Percentiles rank a stretch among this genome's conserved stretches.
These are phyloP conservation scores for Xerocomus brunneocitrinus DNA, from an alignment of 768 basidiomycete species.

Conservation along the genomic window DNA sequence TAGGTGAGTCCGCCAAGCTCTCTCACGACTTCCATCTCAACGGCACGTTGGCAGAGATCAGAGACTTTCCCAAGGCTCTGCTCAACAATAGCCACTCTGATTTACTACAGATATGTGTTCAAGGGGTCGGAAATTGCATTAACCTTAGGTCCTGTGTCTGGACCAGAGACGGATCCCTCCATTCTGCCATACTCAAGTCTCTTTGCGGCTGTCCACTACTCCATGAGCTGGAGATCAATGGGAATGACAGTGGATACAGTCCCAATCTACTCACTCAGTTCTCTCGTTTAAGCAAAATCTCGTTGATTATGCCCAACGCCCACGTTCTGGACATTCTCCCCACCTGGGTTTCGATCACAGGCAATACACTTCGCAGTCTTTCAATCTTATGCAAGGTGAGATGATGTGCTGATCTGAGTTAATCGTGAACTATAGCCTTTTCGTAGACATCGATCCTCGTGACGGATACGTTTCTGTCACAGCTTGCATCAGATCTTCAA, in stretches of 20 bases:
- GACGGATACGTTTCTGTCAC: slow-evolving; percentile 51
- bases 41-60: slow-evolving; percentile 46
- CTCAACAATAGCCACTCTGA: slow-evolving; percentile 28
- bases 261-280: slow-evolving; percentile 49
- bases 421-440: not conserved
- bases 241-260: slow-evolving; percentile 47
- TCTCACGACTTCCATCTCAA: slow-evolving; percentile 1
- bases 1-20: slow-evolving; percentile 43
- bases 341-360: slow-evolving; percentile 46
- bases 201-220: slow-evolving; percentile 42
- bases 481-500: slow-evolving; percentile 45
- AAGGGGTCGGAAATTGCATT: slow-evolving; percentile 55
- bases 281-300: slow-evolving; percentile 48
- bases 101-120: slow-evolving; percentile 38
- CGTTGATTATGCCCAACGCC: slow-evolving; percentile 70
- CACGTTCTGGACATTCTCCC: slow-evolving; percentile 47
- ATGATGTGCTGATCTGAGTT: not conserved
- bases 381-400: slow-evolving; percentile 68
- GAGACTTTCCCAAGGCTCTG: slow-evolving; percentile 64
- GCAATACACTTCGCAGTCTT: slow-evolving; percentile 47
- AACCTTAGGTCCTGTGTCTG: slow-evolving; percentile 64
- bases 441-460: slow-evolving; percentile 51
- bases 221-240: slow-evolving; percentile 67
- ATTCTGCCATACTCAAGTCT: slow-evolving; percentile 51
- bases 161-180: slow-evolving; percentile 77